Base-by-base conservation (phyloP, 73 alveolate species). In the Paramecium caudatum region DNA sequence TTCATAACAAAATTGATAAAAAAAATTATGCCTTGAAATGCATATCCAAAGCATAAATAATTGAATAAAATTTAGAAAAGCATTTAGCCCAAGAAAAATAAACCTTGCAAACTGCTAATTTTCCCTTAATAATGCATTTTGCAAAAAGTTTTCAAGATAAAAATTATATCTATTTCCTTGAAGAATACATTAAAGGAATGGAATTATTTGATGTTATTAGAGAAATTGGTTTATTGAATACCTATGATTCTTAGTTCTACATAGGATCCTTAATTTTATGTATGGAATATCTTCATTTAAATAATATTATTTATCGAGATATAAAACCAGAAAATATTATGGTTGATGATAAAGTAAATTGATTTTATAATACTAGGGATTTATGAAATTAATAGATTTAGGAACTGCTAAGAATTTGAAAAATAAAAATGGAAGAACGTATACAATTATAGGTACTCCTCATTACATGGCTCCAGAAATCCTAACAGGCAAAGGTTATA, bases 241-340 rank as follows among this genome's bases (percentile, higher is more conserved):
- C 84, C 5, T 74, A 37, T 15, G 93, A 91, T 41, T 47, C 93
- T 6, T 62, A 80, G 55, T 91, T 91, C 81, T 91, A 91, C 30
- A 16, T 83, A 9, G 83, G 90, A 17, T 82, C 93, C 19, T 49
- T 90, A 86, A 90, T 90, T 32, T 32, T 45, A 5, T 50, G 87
- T 19, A 70, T 95, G 65, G 96, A 94, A 88, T 94, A 94, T 82
- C 69, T 95, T 55, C 97, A 95, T 61, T 90, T 90, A 32, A 91
- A 70, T 49, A 82, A 91, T 46, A 87, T 94, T 39, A 82, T 91
- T 17, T 94, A 94, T 69, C 62, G 98, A 27, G 97, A 95, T 94
- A 61, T 95, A 48, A 94, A 94, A 46, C 98, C 98, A 13, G 96
- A 95, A 70, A 95, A 95, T 90, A 86, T 95, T 8, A 91, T 95